Conservation (phyloP, 2,329 filamentous ascomycete species). For the Hymenoscyphus occultus region DNA sequence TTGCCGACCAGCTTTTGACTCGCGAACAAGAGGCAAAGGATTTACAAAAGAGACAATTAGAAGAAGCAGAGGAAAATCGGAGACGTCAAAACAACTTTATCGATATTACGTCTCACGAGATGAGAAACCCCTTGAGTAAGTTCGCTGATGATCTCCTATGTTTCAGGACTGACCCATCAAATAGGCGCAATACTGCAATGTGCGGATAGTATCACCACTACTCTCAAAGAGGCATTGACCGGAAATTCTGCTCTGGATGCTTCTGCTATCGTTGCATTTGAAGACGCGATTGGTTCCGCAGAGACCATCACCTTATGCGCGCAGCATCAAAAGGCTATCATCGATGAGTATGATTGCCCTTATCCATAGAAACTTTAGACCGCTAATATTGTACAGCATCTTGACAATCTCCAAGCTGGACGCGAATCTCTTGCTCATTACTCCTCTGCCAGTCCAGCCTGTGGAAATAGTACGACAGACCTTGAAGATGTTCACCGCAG, state of each 20-base stretch:
- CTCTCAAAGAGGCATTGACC: conserved; percentile 35
- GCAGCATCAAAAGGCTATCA: conserved; percentile 69
- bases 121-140: conserved; percentile 66
- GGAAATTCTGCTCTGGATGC: conserved; percentile 37
- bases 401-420: conserved; percentile 69
- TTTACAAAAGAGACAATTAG: conserved; percentile 70
- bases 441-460: conserved; percentile 66
- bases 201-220: conserved; percentile 64
- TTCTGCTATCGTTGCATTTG: conserved; percentile 46
- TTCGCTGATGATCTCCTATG: conserved; percentile 29
- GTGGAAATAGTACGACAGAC: conserved; percentile 63
- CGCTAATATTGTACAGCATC: conserved; percentile 38
- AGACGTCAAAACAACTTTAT: conserved; percentile 68
- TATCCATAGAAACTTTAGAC: background rate
- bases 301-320: conserved; percentile 77
- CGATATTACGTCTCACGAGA: conserved; percentile 69
- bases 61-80: conserved; percentile 79
- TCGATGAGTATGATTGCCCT: conserved; percentile 45
- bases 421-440: conserved; percentile 65
- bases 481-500: conserved; percentile 73
- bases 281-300: conserved; percentile 64
- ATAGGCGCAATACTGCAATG: conserved; percentile 73
- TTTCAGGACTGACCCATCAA: conserved; percentile 59
- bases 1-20: conserved; percentile 69
- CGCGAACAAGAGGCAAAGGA: conserved; percentile 58